A percentile compares a stretch with the other conserved stretches of the same genome.
Evolutionary conservation across 768 basidiomycete species (phyloP).

Genomic region (Termitomyces titanicus): DNA sequence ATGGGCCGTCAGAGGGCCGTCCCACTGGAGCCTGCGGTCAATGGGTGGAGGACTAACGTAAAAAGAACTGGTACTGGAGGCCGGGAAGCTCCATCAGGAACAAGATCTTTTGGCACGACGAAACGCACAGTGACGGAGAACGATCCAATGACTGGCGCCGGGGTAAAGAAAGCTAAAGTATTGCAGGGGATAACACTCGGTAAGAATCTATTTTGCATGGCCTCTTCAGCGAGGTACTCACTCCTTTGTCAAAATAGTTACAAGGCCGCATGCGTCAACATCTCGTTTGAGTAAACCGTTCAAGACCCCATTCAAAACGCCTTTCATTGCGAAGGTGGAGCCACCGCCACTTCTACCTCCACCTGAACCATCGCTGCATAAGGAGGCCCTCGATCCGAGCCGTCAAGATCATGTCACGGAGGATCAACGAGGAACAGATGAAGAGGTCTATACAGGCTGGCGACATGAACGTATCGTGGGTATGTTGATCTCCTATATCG

Average conservation of each 20-base stretch:
- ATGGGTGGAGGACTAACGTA: slow-evolving; percentile 1
- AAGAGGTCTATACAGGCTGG: neutral
- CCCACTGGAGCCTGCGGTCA: neutral
- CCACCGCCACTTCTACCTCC: slow-evolving; percentile 7
- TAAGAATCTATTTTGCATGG: slow-evolving; percentile 10
- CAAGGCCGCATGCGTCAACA: slow-evolving; percentile 42
- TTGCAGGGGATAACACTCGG: slow-evolving; percentile 28
- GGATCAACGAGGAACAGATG: neutral
- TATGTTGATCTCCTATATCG: neutral
- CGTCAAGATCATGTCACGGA: neutral
- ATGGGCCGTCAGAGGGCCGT: neutral
- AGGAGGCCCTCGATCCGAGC: neutral
- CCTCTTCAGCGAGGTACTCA: neutral
- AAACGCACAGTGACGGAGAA: slow-evolving; percentile 11
- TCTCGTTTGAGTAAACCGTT: slow-evolving; percentile 45
- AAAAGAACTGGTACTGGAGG: neutral
- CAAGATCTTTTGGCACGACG: slow-evolving; percentile 4
- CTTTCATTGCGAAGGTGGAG: neutral
- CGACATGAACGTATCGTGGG: neutral
- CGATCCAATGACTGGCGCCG: neutral
- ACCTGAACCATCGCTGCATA: neutral
- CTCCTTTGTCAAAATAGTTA: slow-evolving; percentile 30
- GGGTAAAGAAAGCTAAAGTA: slow-evolving; percentile 32
- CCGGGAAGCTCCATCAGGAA: neutral
- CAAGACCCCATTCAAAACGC: slow-evolving; percentile 34